These are phyloP conservation scores for Cercospora brassicicola DNA, from an alignment of 2,329 filamentous ascomycete species.

Conservation along the genomic window DNA sequence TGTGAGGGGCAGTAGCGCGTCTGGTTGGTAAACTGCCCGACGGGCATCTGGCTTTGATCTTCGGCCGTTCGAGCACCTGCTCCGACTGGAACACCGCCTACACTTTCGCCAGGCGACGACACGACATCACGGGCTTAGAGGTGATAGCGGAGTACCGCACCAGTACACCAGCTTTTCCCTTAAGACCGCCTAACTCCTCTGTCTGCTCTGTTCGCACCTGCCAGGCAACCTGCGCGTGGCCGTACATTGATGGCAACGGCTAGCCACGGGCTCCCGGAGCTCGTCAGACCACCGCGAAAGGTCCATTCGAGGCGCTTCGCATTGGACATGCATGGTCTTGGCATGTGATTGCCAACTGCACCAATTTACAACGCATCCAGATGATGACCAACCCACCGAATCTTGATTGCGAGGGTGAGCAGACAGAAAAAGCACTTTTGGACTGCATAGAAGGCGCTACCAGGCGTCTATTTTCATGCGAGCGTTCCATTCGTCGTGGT, in stretches of 20 bases:
- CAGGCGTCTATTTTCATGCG: neutral
- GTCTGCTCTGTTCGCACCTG: neutral
- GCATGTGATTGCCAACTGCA: neutral
- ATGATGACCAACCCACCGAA: neutral
- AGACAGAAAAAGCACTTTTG: neutral
- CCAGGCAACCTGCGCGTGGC: neutral
- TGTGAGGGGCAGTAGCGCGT: neutral
- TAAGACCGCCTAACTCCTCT: neutral
- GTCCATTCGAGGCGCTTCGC: neutral
- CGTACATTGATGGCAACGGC: neutral
- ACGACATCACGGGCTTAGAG: neutral
- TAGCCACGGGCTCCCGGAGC: neutral
- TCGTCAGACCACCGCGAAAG: neutral
- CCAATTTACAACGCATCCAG: neutral
- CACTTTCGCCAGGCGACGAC: neutral
- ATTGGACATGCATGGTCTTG: neutral
- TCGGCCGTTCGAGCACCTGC: neutral
- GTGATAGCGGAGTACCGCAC: neutral
- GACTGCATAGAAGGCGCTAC: neutral
- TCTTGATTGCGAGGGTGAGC: neutral
- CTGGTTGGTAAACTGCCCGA: neutral
- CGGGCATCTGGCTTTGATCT: neutral
- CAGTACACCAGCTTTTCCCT: neutral
- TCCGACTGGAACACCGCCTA: neutral
- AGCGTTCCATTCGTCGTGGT: neutral